phyloP scores from a whole-genome alignment of 768 basidiomycete species.

The Kwoniella bestiolae region DNA sequence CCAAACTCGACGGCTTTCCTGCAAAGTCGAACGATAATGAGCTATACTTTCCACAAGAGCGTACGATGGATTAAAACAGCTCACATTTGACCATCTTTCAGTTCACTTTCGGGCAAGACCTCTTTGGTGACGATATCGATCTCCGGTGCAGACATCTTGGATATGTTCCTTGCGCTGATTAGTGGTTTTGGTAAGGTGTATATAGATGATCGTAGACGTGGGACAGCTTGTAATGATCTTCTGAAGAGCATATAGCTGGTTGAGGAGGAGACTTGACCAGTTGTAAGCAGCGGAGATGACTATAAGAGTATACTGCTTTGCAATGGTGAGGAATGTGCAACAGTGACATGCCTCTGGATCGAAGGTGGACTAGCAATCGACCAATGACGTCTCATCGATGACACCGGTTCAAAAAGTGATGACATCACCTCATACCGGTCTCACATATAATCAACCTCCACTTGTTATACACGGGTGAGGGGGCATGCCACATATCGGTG shows the following conservation, averaged over 20 bases:
- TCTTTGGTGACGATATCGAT: conserved; percentile 49
- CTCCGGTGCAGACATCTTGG: conserved; percentile 25
- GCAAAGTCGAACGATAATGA: conserved; percentile 2
- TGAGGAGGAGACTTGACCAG: neutral
- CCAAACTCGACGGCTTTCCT: conserved; percentile 86
- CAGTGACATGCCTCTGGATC: neutral
- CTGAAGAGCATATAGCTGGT: conserved; percentile 8
- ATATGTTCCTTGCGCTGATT: conserved; percentile 6
- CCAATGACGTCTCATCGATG: conserved; percentile 10
- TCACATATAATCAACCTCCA: no score
- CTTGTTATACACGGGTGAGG: no score
- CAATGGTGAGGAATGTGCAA: neutral
- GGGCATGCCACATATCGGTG: neutral
- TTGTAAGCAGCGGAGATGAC: no score
- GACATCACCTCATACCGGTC: no score
- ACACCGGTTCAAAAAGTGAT: neutral
- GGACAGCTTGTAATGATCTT: neutral
- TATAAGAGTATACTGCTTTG: neutral
- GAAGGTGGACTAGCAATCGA: conserved; percentile 13
- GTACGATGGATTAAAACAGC: conserved; percentile 27
- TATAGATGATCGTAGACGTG: conserved; percentile 2
- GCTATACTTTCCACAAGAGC: neutral
- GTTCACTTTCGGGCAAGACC: conserved; percentile 66
- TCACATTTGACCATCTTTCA: conserved; percentile 72
- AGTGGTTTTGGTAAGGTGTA: neutral